Base-by-base conservation (phyloP, 176 grass and related monocot genomes). In the Juncus effusus region DNA sequence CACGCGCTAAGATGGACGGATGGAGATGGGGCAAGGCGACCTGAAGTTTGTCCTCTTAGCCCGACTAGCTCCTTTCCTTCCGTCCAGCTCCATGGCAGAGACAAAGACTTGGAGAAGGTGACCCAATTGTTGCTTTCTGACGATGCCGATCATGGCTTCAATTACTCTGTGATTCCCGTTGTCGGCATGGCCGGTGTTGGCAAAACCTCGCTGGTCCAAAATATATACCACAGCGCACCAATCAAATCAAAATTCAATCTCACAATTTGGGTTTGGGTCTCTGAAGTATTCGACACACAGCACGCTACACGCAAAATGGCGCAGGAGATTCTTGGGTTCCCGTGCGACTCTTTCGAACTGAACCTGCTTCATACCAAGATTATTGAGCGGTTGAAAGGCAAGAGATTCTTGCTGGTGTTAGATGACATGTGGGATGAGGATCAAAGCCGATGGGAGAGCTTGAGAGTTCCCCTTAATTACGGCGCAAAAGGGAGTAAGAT, bases 381-480 rank as follows among this genome's bases (percentile, higher is more conserved):
- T 15, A 55, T 62, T 51, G 6, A 81, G 14, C 13, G 19, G 3
- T 61, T 86, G 14, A 62, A 67, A 70, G 55, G 67, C 13, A 86
- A 64, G 35, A 60, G 60, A 41, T 73, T 81, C 60, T 74, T 83
- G 80, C 53, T 83, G 62, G 83, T 86, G 41, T 69, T 86, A 36
- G 83, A 86, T 51, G 78, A 81, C 69, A 59, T 78, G 11, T 81
- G 83, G 78, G 40, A 81, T 63, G 67, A 77, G 47, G 50, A 64
- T 14, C 55, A 6, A 8, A 28, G 35, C 16, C 7, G 19, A 3
- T 81, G 78, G 74, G 62, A 40, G 0, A 73, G 66, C 6, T 64
- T 81, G n/a, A 69, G 59, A 10, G 16, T 44, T 14, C 40, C 67
- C 59, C 59, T 86, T 37, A 52, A n/a, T 38, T 81, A 41, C 19